Evolutionary conservation across 2,329 filamentous ascomycete species (phyloP).

Genomic region (Ramichloridium luteum): DNA sequence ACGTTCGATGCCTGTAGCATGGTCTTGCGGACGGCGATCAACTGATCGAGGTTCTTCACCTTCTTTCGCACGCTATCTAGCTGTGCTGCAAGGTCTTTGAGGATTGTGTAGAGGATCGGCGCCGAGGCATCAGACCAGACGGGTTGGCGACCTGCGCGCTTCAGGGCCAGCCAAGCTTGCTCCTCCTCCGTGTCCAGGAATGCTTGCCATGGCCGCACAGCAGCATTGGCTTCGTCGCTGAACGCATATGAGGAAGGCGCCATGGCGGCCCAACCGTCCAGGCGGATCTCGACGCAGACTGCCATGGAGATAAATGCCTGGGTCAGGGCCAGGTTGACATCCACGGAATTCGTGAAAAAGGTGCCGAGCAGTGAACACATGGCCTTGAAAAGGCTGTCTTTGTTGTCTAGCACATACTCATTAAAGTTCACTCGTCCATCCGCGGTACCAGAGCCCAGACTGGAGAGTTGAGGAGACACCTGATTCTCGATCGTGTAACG

Average conservation of each 20-base stretch:
- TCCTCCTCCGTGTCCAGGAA: constrained; percentile 26
- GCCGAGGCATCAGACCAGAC: constrained; percentile 24
- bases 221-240: constrained; percentile 27
- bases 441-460: neutral
- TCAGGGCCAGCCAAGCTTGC: constrained; percentile 13
- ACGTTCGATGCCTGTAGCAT: constrained; percentile 37
- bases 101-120: constrained; percentile 30
- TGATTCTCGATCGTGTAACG: constrained; percentile 23
- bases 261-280: constrained; percentile 81
- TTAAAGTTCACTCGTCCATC: constrained; percentile 3
- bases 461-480: constrained; percentile 7
- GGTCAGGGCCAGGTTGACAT: constrained; percentile 80
- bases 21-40: constrained; percentile 37
- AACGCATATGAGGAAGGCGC: constrained; percentile 13
- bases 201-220: constrained; percentile 20
- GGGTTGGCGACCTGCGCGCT: constrained; percentile 25
- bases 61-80: constrained; percentile 31
- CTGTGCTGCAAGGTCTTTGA: constrained; percentile 32
- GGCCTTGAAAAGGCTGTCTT: constrained; percentile 44
- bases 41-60: constrained; percentile 36
- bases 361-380: constrained; percentile 52
- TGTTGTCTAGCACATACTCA: constrained; percentile 28
- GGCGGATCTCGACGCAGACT: constrained; percentile 68
- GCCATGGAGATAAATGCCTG: constrained; percentile 72
- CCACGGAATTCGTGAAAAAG: constrained; percentile 83